phyloP scores from a whole-genome alignment of 805 yeast species.

The Scheffersomyces amazonensis region DNA sequence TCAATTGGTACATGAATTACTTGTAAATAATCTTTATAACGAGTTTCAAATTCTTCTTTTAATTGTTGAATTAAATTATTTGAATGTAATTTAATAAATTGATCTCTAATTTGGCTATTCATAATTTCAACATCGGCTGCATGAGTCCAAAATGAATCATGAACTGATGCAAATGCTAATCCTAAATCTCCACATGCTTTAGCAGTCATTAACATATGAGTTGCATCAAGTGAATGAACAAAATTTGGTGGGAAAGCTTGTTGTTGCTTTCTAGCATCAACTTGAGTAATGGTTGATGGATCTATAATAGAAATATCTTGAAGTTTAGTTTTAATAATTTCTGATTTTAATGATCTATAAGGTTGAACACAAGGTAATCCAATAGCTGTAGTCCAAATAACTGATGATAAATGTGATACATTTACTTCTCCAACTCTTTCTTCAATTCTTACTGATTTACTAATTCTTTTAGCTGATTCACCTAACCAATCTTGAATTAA shows the following conservation, averaged over 20 bases:
- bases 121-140: conserved; percentile 76
- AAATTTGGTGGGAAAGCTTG: conserved; percentile 95
- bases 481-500: conserved; percentile 95
- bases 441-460: conserved; percentile 61
- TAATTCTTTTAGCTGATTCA: conserved; percentile 39
- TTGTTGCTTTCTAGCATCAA: conserved; percentile 84
- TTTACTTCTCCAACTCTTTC: conserved; percentile 45
- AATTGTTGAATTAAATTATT: conserved; percentile 69
- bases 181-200: conserved; percentile 63
- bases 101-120: conserved; percentile 69
- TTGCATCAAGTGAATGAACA: conserved; percentile 93
- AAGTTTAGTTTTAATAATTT: conserved; percentile 72
- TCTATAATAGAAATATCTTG: conserved; percentile 86
- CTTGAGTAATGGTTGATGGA: conserved; percentile 75
- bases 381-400: conserved; percentile 96
- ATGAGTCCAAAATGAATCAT: conserved; percentile 98
- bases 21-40: conserved; percentile 73
- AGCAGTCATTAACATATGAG: conserved; percentile 93
- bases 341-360: conserved; percentile 66
- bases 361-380: conserved; percentile 98
- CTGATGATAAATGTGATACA: conserved; percentile 75
- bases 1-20: conserved; percentile 52
- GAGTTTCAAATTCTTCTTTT: conserved; percentile 72
- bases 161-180: conserved; percentile 87
- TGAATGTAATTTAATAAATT: conserved; percentile 75